Evolutionary conservation across 345 rosid species (phyloP), one percentile per base, ranked within the genome.

Genomic region (Cardamine occulta): DNA sequence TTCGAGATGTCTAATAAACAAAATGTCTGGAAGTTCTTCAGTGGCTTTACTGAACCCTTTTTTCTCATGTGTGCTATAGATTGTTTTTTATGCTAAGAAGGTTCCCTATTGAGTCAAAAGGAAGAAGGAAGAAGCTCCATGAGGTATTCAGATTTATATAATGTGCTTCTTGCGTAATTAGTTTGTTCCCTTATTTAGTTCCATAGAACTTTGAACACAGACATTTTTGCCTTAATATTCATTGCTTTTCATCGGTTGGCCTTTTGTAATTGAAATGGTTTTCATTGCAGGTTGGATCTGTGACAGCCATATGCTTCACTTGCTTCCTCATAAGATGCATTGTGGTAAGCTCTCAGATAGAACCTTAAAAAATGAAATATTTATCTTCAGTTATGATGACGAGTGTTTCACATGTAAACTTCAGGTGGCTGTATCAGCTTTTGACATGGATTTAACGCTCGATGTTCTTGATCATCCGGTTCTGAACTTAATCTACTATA

Each of bases 21-120:
- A 21, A 61, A 42, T 63, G 67, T 73, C 39, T 57, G 28, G 21
- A 37, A 45, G 59, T 54, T 39, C 45, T 66, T 37, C 26, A 14
- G 58, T 47, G 63, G 66, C 59, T 74, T 57, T 8, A 24, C n/a
- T 57, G 53, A 40, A 4, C 29, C 31, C 3, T 42, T n/a, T 73
- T 39, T 54, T 44, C 74, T 35, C 68, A 31, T 42, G 77, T 51
- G 9, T 74, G 24, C 37, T 83, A 44, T 82, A 96, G 98, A 76
- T 87, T 96, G 75, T 93, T 91, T 80, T 82, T 91, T 85, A 93
- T 96, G 99, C 86, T 93, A 77, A 88, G 95, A 80, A 89, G 97
- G 61, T 93, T 93, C 78, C 98, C 99, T 26, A 93, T 96, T 31
- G 99, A 93, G 82, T 96, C 99, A 42, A 96, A 89, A 86, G 98